Evolutionary conservation across 2,329 filamentous ascomycete species (phyloP), one percentile per base, ranked within the genome.

Genomic region (Aspergillus chevalieri): DNA sequence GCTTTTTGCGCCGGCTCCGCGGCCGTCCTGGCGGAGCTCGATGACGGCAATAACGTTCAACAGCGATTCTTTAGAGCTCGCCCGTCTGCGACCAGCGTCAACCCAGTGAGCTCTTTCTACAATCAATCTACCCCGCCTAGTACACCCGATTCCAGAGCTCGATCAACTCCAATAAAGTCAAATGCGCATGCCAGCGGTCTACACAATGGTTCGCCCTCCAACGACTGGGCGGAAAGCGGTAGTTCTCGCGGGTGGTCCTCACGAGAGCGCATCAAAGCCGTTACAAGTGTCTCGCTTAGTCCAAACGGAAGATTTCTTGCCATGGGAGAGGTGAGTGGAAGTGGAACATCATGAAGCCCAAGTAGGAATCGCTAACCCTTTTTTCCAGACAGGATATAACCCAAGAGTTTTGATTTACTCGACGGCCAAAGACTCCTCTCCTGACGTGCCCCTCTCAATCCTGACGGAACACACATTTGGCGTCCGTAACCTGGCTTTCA

Each of bases 11-110:
- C 93, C 7, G 93, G 93, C 48, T 93, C 90, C 8, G 89, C 92
- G 41, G 92, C 89, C n/a, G 89, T 98, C 0, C 82, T 97, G 15
- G 89, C 91, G 6, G 84, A 87, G 58, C 77, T 96, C 47, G 82
- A 89, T 55, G 81, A 83, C 46, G 77, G 87, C 28, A 64, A 78
- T 53, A 69, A 74, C 51, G 70, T 85, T 62, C 80, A 79, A 1
- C 92, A 97, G 67, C 85, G 89, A 52, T 97, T 97, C 74, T 97
- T 89, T 74, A 83, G 90, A 64, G 93, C 92, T 38, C 82, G 88
- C 28, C 90, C 91, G 9, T 78, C 78, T 8, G 76, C 77, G 9
- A 83, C 84, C 19, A 86, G 89, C 5, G 68, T 87, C 38, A 87
- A 90, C 52, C 72, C 77, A 10, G 73, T 75, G n/a, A 65, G 73